phyloP scores from a whole-genome alignment of 2,329 filamentous ascomycete species.

The Tolypocladium nubicola region DNA sequence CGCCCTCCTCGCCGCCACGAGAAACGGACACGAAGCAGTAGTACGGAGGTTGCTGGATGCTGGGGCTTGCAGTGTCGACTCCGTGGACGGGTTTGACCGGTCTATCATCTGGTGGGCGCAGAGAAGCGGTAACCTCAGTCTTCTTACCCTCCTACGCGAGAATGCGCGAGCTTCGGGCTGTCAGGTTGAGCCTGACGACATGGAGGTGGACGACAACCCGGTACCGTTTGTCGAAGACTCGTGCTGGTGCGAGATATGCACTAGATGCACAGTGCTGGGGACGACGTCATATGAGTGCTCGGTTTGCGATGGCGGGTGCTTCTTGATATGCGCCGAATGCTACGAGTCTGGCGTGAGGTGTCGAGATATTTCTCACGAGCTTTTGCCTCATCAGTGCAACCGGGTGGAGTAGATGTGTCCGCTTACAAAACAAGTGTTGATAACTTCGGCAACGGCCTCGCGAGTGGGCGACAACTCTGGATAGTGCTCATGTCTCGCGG shows the following conservation, averaged over 20 bases:
- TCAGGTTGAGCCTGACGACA: not conserved
- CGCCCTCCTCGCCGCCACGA: not conserved
- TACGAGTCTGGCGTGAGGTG: not conserved
- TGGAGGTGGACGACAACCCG: not conserved
- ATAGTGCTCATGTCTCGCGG: not conserved
- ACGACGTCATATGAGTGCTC: slow-evolving; percentile 2
- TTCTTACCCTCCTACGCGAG: not conserved
- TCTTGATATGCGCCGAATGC: slow-evolving; percentile 6
- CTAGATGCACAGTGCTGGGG: slow-evolving; percentile 1
- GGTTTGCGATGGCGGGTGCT: slow-evolving; percentile 6
- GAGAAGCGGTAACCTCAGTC: not conserved
- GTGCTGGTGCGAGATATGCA: slow-evolving; percentile 8
- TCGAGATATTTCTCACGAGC: slow-evolving; percentile 1
- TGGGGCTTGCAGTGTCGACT: not conserved
- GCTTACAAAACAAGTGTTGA: not conserved
- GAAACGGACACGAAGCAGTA: slow-evolving; percentile 3
- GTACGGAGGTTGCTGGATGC: not conserved
- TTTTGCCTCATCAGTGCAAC: slow-evolving; percentile 1
- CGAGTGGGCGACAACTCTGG: not conserved
- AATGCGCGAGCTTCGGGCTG: not conserved
- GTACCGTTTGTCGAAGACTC: not conserved
- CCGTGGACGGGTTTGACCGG: not conserved
- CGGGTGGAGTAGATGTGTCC: not conserved
- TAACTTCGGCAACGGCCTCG: not conserved
- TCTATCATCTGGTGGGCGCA: slow-evolving; percentile 4